These are phyloP conservation scores for Kluyveromyces sp. DNA, from an alignment of 1,139 yeast species.

Conservation along the genomic window DNA sequence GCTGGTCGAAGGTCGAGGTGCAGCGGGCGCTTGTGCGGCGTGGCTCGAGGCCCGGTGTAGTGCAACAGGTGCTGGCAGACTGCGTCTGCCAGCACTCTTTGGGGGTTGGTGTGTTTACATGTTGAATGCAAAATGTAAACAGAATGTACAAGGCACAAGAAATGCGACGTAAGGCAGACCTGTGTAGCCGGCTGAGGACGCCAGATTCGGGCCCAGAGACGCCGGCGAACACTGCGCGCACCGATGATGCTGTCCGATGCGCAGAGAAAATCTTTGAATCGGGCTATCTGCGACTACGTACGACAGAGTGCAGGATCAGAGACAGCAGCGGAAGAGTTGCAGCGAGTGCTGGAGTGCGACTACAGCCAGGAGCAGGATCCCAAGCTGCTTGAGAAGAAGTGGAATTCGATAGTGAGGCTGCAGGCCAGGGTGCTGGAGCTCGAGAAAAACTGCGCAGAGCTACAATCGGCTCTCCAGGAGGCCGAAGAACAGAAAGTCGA, in stretches of 20 bases:
- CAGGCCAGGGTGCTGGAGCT: conserved; percentile 68
- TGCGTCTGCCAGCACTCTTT: too few species aligned
- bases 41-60: too few species aligned
- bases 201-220: background rate
- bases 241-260: background rate
- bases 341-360: conserved; percentile 2
- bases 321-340: background rate
- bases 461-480: conserved; percentile 10
- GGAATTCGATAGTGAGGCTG: conserved; percentile 79
- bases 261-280: conserved; percentile 6
- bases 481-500: background rate
- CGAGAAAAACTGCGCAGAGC: conserved; percentile 29
- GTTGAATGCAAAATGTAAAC: too few species aligned
- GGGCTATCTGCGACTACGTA: conserved; percentile 8
- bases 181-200: too few species aligned
- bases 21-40: too few species aligned
- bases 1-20: too few species aligned
- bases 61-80: too few species aligned
- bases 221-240: background rate
- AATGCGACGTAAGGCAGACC: too few species aligned
- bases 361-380: conserved; percentile 4
- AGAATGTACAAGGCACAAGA: too few species aligned
- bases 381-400: conserved; percentile 67
- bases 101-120: too few species aligned
- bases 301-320: conserved; percentile 6